Base-by-base conservation (phyloP, 1,139 yeast genomes). In the Blastobotrys indianensis region DNA sequence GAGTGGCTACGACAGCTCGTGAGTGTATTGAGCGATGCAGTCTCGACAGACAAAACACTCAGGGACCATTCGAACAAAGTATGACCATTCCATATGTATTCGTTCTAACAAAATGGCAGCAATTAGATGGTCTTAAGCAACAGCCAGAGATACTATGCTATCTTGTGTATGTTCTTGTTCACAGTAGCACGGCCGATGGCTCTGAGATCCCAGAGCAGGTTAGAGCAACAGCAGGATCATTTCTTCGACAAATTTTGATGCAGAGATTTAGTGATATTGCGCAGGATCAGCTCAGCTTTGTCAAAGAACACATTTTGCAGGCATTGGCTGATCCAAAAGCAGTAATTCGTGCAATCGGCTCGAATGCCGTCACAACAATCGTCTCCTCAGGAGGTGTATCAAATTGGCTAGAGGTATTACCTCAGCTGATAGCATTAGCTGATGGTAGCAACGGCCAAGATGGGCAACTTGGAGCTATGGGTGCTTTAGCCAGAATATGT, bases 161-260 rank as follows among this genome's bases (percentile, higher is more conserved):
- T 63, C 70, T 92, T 36, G 74, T 86, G 36, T 78, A 76, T 57
- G 74, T 90, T 42, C 71, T 92, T 41, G 77, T 85, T 34, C 25
- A 20, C 25, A 20, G 25, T 20, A 69, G 74, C 48, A 82, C 82
- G 40, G 68, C 63, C 5, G 55, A 63, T 6, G 62, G 61, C 32
- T 68, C 76, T 16, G 63, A 69, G 12, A 20, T 20, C 7, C 25
- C 25, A 20, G 66, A 79, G 2, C 82, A 82, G 41, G 75, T 84
- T 28, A 74, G 97, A 47, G 95, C 96, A 0, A 82, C 95, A 0
- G 92, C 97, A 1, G 98, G 97, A 11, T 69, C 90, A 51, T 74
- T 82, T 59, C 74, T 92, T 61, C 92, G 92, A 63, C 90, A 90
- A 64, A 76, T 78, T 51, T 70, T 86, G 35, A 61, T 80, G 41